These are phyloP conservation scores for Suillus brevipes DNA, from an alignment of 768 basidiomycete genomes.

Conservation along the genomic window DNA sequence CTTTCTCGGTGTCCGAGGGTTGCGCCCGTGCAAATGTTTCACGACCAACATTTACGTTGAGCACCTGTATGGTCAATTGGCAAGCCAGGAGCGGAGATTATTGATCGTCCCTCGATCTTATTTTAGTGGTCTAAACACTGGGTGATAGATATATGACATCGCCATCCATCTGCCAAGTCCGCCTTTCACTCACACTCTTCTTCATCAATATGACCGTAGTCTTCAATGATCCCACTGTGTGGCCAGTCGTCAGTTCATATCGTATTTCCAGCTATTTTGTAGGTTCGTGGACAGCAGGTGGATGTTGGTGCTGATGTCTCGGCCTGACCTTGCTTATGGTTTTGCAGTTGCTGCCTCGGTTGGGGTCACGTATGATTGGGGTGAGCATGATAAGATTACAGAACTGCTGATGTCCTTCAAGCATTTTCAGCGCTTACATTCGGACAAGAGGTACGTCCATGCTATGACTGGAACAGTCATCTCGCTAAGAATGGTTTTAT, in stretches of 20 bases:
- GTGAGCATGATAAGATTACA: background rate
- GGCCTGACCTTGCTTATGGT: background rate
- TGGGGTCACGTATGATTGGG: background rate
- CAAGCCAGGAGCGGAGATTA: background rate
- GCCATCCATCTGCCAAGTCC: background rate
- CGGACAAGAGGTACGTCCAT: background rate
- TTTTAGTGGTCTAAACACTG: background rate
- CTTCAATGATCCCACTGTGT: background rate
- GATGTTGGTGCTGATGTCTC: background rate
- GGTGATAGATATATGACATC: background rate
- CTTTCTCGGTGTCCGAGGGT: background rate
- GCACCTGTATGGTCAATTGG: background rate
- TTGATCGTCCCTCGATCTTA: background rate
- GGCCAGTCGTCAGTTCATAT: background rate
- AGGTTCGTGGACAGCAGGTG: background rate
- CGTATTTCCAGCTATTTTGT: background rate
- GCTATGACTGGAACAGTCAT: background rate
- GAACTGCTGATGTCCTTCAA: background rate
- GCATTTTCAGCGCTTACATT: background rate
- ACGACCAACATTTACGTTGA: background rate
- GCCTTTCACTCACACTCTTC: background rate
- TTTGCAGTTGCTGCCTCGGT: background rate
- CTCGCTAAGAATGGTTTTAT: background rate
- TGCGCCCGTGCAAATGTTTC: background rate
- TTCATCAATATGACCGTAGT: background rate